Evolutionary conservation across 1,284 basidiomycete species (phyloP).

Genomic region (Sporisorium exsertum): DNA sequence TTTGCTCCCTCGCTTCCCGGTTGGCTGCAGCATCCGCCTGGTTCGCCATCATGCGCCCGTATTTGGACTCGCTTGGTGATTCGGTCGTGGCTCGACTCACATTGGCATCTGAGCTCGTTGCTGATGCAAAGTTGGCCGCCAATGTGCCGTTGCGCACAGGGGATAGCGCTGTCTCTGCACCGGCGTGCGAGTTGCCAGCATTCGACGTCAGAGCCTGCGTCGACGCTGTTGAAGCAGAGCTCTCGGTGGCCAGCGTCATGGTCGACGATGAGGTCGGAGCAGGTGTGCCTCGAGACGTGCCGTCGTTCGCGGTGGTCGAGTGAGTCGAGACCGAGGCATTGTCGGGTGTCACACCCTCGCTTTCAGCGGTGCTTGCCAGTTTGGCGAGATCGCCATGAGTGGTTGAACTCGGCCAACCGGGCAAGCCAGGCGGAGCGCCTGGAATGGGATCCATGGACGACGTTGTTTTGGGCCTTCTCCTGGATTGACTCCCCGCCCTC

Average conservation of each 20-base stretch:
- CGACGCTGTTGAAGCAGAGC: constrained; percentile 11
- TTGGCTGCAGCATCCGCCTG: constrained; percentile 32
- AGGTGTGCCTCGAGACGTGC: constrained; percentile 21
- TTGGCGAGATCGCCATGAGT: constrained; percentile 20
- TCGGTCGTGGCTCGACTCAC: constrained; percentile 27
- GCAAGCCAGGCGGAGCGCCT: neutral
- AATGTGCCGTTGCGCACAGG: constrained; percentile 17
- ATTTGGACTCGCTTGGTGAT: constrained; percentile 43
- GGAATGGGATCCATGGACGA: constrained; percentile 25
- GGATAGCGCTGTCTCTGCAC: constrained; percentile 9
- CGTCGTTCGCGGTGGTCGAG: constrained; percentile 35
- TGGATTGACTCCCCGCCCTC: constrained; percentile 42
- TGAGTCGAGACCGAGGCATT: constrained; percentile 40
- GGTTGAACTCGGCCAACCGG: constrained; percentile 12
- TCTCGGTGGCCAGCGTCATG: constrained; percentile 28
- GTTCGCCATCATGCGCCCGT: constrained; percentile 27
- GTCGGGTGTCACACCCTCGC: constrained; percentile 22
- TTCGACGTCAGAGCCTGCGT: neutral
- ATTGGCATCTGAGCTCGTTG: constrained; percentile 2
- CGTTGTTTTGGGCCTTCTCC: constrained; percentile 38
- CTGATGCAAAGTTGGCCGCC: constrained; percentile 1
- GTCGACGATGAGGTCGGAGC: constrained; percentile 11
- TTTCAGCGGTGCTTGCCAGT: constrained; percentile 3
- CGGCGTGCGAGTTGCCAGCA: neutral
- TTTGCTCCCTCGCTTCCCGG: constrained; percentile 26